Base-by-base conservation (phyloP, 345 rosid species). In the Citrus hindsii region DNA sequence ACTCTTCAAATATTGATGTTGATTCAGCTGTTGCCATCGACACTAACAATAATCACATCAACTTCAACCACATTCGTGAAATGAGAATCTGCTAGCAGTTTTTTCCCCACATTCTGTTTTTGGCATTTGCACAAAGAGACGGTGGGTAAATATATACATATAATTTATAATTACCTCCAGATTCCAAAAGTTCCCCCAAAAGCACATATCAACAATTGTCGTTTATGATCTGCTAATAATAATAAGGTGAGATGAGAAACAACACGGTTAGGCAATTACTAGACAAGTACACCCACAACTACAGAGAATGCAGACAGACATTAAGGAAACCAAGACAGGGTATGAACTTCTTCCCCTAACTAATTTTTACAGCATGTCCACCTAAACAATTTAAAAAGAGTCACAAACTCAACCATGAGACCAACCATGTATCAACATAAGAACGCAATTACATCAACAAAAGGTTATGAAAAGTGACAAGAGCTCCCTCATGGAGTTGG, bases 1-100 rank as follows among this genome's bases (percentile, higher is more conserved):
- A 84, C 18, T 9, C 72, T 83, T 83, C 90, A 65, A 76, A 83
- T 28, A 61, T 76, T 13, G 82, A 83, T 51, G 82, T 84, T 65
- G 87, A 86, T 75, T 63, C 92, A 21, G 67, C 76, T 7, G 77
- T 86, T 69, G 82, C 85, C 22, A 71, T 76, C 35, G 35, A 33
- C 35, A 33, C 35, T 0, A 5, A 33, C 35, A 77, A 81, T 51
- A 61, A 68, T 76, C 38, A 84, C 70, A 71, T 33, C 35, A 33
- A 33, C 6, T 35, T 76, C 87, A 27, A 55, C 87, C 33, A 79
- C 77, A 28, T 90, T 92, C 27, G 27, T 27, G 2, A 63, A 63
- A 2, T 6, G 32, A 63, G 10, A 63, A 28, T 63, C 67, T 63
- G 6, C 35, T 28, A 0, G 18, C 67, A 14, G 19, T 6, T 16